These are phyloP conservation scores for Cladochytrium replicatum DNA, from an alignment of 192 early-diverging fungal species.

Conservation along the genomic window DNA sequence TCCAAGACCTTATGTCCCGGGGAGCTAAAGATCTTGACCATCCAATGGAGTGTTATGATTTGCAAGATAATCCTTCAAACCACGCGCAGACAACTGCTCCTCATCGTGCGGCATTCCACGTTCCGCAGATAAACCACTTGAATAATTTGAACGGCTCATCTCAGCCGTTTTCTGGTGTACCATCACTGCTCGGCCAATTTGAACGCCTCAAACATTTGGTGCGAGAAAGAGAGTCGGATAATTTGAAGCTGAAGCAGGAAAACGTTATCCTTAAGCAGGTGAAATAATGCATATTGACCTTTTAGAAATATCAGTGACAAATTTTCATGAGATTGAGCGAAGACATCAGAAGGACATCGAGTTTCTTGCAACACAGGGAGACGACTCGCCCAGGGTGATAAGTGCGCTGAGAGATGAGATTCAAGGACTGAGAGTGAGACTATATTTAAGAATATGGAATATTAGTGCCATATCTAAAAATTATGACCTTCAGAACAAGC, in stretches of 20 bases:
- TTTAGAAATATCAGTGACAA: not conserved
- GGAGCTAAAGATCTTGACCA: no score
- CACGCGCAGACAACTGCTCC: no score
- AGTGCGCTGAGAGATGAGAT: conserved; percentile 36
- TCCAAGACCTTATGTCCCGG: no score
- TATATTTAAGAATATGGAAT: not conserved
- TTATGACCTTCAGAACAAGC: conserved; percentile 26
- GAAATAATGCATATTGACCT: conserved; percentile 2
- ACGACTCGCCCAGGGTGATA: conserved; percentile 41
- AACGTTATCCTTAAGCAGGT: conserved; percentile 43
- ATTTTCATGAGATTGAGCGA: conserved; percentile 34
- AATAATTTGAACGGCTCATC: no score
- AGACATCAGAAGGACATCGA: conserved; percentile 44
- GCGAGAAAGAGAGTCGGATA: conserved; percentile 35
- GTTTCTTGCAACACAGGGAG: conserved; percentile 25
- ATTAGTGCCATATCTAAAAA: not conserved
- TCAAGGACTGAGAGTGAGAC: conserved; percentile 32
- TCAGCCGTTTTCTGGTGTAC: no score
- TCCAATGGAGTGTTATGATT: no score
- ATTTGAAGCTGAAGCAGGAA: conserved; percentile 33
- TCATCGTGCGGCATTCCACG: no score
- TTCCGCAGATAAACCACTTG: no score
- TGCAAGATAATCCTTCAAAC: no score
- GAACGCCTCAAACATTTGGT: conserved; percentile 29
- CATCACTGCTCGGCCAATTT: conserved; percentile 16